Base-by-base conservation (phyloP, 768 basidiomycete species). In the Kwoniella dejecticola region DNA sequence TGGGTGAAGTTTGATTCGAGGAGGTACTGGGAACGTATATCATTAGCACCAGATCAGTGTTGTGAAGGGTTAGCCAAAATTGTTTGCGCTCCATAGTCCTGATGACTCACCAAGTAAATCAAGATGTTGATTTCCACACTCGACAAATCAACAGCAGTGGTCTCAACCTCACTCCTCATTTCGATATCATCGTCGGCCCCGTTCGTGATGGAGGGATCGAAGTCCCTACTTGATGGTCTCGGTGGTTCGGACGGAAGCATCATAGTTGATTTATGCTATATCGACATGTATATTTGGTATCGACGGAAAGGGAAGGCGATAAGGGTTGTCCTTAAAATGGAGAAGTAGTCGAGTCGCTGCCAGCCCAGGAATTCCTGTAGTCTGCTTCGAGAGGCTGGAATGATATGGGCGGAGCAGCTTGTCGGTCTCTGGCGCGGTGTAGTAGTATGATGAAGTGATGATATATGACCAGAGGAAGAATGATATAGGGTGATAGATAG, bases 61-160 rank as follows among this genome's bases (percentile, higher is more conserved):
- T 27, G 27, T 21, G 23, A 42, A 13, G 17, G n/a, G 8, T 24
- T 29, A 38, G 36, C 8, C 17, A 17, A 38, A 38, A 38, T 38
- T 38, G n/a, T n/a, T n/a, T n/a, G n/a, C n/a, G n/a, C n/a, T n/a
- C n/a, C n/a, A n/a, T n/a, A n/a, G n/a, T n/a, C n/a, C n/a, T 38
- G 36, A 38, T 38, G 36, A 69, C 75, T 62, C 49, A 76, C 75
- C 21, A 71, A 53, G 53, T 77, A 77, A 12, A 77, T 67, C 52
- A 77, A 50, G 23, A 77, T 66, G 54, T 77, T 77, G 24, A 77
- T 72, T 63, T 77, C 76, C 3, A 74, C 71, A 60, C 72, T 74
- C 12, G 66, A 66, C 38, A 67, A 27, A 48, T 68, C 67, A 21
- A 68, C 58, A 4, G 48, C 48, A 0, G 59, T 17, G 8, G 53